Base-by-base conservation (phyloP, 2,329 filamentous ascomycete genomes). In the Hypoxylon sp. region DNA sequence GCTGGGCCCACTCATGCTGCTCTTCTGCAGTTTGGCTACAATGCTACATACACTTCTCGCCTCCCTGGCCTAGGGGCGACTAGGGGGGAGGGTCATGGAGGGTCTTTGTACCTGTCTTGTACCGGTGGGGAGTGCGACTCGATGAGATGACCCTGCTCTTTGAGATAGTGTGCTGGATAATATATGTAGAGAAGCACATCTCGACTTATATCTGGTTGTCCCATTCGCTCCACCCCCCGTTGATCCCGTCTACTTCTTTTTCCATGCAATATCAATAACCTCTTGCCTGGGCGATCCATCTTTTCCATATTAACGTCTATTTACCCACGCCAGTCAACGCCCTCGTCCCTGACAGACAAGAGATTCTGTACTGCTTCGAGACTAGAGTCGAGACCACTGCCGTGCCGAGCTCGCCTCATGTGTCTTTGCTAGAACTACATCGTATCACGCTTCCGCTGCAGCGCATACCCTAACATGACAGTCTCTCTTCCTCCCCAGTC, bases 401-500 rank as follows among this genome's bases (percentile, higher is more conserved):
- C 62, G 64, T 59, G 53, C 67, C 58, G 66, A 66, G 63, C 68
- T 71, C 32, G 44, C 71, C 69, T 66, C 65, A 71, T 68, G 64
- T 59, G 67, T 67, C 61, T 58, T 66, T 65, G 65, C 61, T 65
- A 70, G 57, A 68, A 65, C 56, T 64, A 71, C 61, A 50, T 68
- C 72, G 66, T 62, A 72, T 70, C 52, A 69, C 49, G 24, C 44
- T 37, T 62, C 53, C 59, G 64, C 65, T 69, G 69, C 67, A 70
- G 59, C 70, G 52, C 62, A 70, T 67, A 63, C 51, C 54, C 56
- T 63, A 69, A 69, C 68, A 86, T 86, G 84, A 85, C 84, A 59
- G 81, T 82, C 68, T 77, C 82, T 67, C 74, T 81, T 65, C 74
- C 79, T 59, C 79, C 80, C 70, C 80, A 80, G 73, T 78, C 76